A percentile compares a stretch with the other conserved stretches of the same genome.
Evolutionary conservation across 805 yeast genomes (phyloP).

Genomic region (Zygoascus flipseniorum): DNA sequence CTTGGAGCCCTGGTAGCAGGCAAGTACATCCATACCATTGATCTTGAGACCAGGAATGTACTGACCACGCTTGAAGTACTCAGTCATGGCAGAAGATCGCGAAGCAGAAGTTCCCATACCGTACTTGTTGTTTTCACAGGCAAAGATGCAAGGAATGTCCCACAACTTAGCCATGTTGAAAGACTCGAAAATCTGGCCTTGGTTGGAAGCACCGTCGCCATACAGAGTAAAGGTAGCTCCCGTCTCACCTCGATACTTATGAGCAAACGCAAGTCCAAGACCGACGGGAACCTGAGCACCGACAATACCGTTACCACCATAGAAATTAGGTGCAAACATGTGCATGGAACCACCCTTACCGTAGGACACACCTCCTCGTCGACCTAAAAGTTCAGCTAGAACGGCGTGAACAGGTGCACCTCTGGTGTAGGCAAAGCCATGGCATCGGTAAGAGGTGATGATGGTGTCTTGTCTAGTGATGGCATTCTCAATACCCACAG

Average conservation of each 20-base stretch:
- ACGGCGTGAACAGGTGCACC: constrained; percentile 88
- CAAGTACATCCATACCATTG: constrained; percentile 97
- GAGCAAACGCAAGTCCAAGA: constrained; percentile 97
- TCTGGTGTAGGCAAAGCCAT: constrained; percentile 95
- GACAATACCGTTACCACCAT: constrained; percentile 99
- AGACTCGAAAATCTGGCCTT: constrained; percentile 97
- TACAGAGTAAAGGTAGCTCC: constrained; percentile 81
- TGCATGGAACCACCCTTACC: constrained; percentile 99
- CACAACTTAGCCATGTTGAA: constrained; percentile 99
- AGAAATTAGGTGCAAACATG: constrained; percentile 91
- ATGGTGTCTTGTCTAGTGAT: constrained; percentile 76
- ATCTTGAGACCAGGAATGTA: constrained; percentile 97
- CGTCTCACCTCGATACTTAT: constrained; percentile 67
- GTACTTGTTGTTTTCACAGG: constrained; percentile 98
- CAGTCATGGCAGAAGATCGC: constrained; percentile 93
- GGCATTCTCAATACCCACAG: constrained; percentile 97
- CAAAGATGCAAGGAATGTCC: constrained; percentile 90
- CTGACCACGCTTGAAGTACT: constrained; percentile 98
- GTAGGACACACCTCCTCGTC: constrained; percentile 85
- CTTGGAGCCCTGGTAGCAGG: constrained; percentile 91
- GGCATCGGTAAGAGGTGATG: constrained; percentile 97
- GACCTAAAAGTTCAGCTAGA: constrained; percentile 94
- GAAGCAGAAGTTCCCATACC: constrained; percentile 99
- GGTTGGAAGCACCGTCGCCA: constrained; percentile 99
- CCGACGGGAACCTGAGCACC: constrained; percentile 99